A percentile compares a stretch with the other conserved stretches of the same genome.
phyloP scores from a whole-genome alignment of 371 early-diverging fungal genomes.

The Thermomucor indicae-seudaticae region DNA sequence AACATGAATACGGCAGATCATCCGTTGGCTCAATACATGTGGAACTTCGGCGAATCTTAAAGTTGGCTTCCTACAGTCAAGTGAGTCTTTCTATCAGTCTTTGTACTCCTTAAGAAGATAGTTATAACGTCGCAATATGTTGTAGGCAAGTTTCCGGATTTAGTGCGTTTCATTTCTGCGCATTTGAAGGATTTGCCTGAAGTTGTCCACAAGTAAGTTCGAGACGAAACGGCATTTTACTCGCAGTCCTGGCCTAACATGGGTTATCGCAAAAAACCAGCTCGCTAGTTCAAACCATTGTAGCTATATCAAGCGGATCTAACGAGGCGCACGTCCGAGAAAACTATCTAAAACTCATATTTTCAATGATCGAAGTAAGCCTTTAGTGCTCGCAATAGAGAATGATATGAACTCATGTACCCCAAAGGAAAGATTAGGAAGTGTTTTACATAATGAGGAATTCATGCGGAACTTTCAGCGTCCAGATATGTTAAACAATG shows the following conservation, averaged over 20 bases:
- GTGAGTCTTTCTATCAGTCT: slow-evolving; percentile 20
- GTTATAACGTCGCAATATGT: background rate
- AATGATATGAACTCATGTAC: background rate
- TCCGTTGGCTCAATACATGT: slow-evolving; percentile 55
- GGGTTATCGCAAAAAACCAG: slow-evolving; percentile 24
- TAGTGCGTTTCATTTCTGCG: slow-evolving; percentile 58
- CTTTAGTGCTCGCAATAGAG: background rate
- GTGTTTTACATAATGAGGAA: slow-evolving; percentile 53
- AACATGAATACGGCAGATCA: too few relatives aligned
- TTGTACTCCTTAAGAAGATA: background rate
- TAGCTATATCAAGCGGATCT: slow-evolving; percentile 59
- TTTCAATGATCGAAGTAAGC: slow-evolving; percentile 51
- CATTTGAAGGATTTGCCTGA: slow-evolving; percentile 62
- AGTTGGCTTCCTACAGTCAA: slow-evolving; percentile 55
- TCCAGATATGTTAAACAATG: slow-evolving; percentile 49
- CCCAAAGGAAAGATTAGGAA: slow-evolving; percentile 41
- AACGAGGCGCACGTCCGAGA: slow-evolving; percentile 41
- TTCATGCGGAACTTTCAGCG: slow-evolving; percentile 59
- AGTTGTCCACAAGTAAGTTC: slow-evolving; percentile 55
- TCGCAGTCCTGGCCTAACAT: background rate
- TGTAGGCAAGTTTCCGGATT: slow-evolving; percentile 53
- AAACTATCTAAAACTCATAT: slow-evolving; percentile 55
- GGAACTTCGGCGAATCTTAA: slow-evolving; percentile 47
- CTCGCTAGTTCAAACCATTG: slow-evolving; percentile 64
- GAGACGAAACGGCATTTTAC: background rate